phyloP scores from a whole-genome alignment of 306 rosid species.

The Trifolium pratense region DNA sequence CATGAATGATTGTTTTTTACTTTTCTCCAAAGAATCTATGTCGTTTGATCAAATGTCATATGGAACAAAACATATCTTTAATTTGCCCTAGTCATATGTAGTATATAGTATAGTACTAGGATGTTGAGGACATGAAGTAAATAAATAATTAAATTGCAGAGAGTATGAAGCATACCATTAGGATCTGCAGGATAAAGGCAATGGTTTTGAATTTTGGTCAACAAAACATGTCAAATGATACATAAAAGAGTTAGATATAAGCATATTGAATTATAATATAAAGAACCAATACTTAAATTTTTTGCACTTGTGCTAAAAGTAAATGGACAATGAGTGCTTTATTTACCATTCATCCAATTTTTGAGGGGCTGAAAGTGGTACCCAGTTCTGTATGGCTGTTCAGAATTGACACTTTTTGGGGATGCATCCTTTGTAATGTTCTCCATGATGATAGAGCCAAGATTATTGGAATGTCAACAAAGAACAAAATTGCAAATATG shows the following conservation, averaged over 20 bases:
- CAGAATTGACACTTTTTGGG: background rate
- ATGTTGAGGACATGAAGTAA: background rate
- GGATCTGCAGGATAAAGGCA: slow-evolving; percentile 55
- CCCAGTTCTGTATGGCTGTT: slow-evolving; percentile 45
- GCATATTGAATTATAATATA: background rate
- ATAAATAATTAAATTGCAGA: background rate
- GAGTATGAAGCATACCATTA: slow-evolving; percentile 48
- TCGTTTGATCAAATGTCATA: background rate
- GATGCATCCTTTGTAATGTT: slow-evolving; percentile 17
- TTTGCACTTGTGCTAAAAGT: background rate
- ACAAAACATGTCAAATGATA: slow-evolving; percentile 44
- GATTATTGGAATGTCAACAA: background rate
- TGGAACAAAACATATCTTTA: background rate
- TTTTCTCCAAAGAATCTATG: too few relatives aligned
- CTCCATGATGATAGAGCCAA: slow-evolving; percentile 16
- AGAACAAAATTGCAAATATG: background rate
- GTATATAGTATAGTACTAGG: background rate
- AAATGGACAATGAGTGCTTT: background rate
- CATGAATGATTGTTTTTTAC: too few relatives aligned
- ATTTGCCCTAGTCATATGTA: background rate
- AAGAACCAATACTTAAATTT: background rate
- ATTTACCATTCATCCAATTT: slow-evolving; percentile 62
- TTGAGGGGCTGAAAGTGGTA: slow-evolving; percentile 50
- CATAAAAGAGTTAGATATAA: slow-evolving; percentile 34
- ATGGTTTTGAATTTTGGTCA: slow-evolving; percentile 35